Percentiles rank a stretch among this genome's conserved stretches.
Conservation (phyloP, 2,329 filamentous ascomycete genomes). For the Lasiodiplodia theobromae region DNA sequence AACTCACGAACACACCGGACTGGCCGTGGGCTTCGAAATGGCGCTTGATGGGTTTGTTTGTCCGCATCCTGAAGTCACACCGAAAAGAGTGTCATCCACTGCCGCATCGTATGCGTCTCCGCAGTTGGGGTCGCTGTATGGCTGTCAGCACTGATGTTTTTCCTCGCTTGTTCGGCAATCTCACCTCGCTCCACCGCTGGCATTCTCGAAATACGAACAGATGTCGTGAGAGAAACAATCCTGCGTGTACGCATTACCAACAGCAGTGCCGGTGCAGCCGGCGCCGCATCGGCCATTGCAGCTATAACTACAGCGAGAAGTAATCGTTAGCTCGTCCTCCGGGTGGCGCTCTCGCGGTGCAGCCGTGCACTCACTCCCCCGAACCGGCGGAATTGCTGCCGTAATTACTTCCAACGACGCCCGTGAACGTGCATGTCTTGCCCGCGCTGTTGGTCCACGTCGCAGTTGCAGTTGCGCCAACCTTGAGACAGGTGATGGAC, state of each 20-base stretch:
- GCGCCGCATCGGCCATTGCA: conserved; percentile 60
- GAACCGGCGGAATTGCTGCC: conserved; percentile 51
- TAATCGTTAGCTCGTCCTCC: neutral
- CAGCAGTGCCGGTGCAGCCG: conserved; percentile 52
- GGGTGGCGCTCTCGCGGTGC: neutral
- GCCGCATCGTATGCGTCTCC: conserved; percentile 54
- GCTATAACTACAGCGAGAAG: conserved; percentile 49
- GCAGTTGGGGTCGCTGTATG: conserved; percentile 55
- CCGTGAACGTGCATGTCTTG: conserved; percentile 53
- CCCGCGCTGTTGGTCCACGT: conserved; percentile 56
- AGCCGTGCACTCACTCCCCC: conserved; percentile 52
- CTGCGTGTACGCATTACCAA: conserved; percentile 60
- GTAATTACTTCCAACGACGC: conserved; percentile 58
- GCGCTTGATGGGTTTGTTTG: conserved; percentile 41
- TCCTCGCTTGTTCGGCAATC: neutral
- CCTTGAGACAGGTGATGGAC: conserved; percentile 49
- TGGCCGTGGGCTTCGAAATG: conserved; percentile 34
- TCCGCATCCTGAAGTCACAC: conserved; percentile 41
- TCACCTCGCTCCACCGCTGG: conserved; percentile 56
- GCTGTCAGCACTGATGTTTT: neutral
- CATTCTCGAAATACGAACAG: conserved; percentile 60
- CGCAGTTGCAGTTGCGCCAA: conserved; percentile 54
- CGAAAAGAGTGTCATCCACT: conserved; percentile 53
- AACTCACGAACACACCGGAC: conserved; percentile 17
- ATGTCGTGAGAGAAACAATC: conserved; percentile 61